A percentile compares a stretch with the other conserved stretches of the same genome.
Conservation (phyloP, 345 rosid species). For the Microcos paniculata region DNA sequence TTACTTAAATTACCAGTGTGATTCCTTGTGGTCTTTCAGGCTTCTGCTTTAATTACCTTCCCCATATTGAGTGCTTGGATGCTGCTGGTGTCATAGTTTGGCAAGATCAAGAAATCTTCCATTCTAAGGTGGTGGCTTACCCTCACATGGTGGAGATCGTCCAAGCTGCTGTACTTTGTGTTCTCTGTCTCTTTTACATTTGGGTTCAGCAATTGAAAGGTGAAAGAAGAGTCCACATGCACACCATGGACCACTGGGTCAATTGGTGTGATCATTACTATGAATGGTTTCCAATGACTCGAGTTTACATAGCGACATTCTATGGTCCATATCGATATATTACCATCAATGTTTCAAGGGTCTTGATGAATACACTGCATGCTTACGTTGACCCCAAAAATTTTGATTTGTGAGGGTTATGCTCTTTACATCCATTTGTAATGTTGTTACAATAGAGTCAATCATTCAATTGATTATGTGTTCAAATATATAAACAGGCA, state of each 20-base stretch:
- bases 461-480: too few relatives aligned
- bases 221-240: neutral
- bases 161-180: neutral
- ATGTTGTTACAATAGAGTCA: too few relatives aligned
- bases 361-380: too few relatives aligned
- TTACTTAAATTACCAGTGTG: neutral
- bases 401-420: neutral
- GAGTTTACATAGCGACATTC: neutral
- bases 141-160: neutral
- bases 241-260: neutral
- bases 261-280: neutral
- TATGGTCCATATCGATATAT: neutral
- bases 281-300: neutral
- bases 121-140: neutral
- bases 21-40: conserved; percentile 44
- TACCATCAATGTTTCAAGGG: too few relatives aligned
- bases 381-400: neutral
- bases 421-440: neutral
- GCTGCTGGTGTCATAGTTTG: conserved; percentile 36
- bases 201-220: neutral
- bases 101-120: conserved; percentile 20
- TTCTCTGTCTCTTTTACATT: neutral
- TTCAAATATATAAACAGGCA: too few relatives aligned
- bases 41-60: conserved; percentile 66
- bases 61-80: conserved; percentile 67